phyloP scores from a whole-genome alignment of 75 land plant genomes.

The Cryptomeria japonica region DNA sequence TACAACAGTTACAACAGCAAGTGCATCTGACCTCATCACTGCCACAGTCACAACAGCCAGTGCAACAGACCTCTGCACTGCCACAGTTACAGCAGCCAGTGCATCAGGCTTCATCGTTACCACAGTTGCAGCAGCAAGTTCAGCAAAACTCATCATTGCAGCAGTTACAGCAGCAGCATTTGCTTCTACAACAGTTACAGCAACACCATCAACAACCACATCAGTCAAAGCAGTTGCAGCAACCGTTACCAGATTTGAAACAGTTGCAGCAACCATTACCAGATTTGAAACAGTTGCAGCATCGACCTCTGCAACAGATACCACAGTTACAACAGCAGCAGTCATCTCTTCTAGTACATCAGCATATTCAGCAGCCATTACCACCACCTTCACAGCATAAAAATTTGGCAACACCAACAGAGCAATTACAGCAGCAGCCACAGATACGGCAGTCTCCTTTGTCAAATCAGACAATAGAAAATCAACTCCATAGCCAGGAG shows the following conservation, averaged over 20 bases:
- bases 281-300: not conserved
- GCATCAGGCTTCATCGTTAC: not conserved
- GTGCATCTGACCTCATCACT: not conserved
- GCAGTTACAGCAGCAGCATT: not conserved
- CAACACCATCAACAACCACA: not conserved
- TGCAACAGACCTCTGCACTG: not conserved
- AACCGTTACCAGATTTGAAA: not conserved
- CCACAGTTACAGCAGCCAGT: slow-evolving; percentile 2
- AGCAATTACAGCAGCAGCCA: slow-evolving; percentile 16
- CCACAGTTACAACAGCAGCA: not conserved
- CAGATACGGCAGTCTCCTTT: not conserved
- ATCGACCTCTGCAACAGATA: not conserved
- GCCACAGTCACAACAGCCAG: slow-evolving; percentile 8
- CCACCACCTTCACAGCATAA: not conserved
- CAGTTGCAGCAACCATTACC: not conserved
- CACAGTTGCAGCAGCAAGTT: not conserved
- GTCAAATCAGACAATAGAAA: slow-evolving; percentile 3
- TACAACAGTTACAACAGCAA: slow-evolving; percentile 13
- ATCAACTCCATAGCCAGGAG: not conserved
- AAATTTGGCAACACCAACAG: not conserved
- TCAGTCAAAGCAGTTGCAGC: not conserved
- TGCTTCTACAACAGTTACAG: slow-evolving; percentile 7
- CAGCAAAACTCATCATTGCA: not conserved
- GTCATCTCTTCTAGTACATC: not conserved
- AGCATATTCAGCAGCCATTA: not conserved